These are phyloP conservation scores for Colletotrichum plurivorum DNA, from an alignment of 2,329 filamentous ascomycete genomes.

Conservation along the genomic window DNA sequence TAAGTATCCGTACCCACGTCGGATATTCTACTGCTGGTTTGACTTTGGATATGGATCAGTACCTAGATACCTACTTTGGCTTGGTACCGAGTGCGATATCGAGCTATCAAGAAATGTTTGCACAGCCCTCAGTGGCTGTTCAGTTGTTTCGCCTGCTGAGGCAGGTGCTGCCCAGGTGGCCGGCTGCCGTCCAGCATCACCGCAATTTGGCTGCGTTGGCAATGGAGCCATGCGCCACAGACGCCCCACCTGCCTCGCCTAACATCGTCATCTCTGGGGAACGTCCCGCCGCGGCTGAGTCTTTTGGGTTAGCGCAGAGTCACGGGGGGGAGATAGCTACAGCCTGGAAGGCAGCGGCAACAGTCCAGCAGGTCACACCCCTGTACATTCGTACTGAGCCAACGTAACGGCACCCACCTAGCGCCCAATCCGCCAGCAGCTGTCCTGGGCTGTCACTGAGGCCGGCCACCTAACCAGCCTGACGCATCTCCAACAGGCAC, in stretches of 20 bases:
- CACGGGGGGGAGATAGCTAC: neutral
- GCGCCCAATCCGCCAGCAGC: conserved; percentile 8
- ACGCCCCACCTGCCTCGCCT: neutral
- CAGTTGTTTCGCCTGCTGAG: too few relatives aligned
- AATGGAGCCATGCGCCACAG: conserved; percentile 5
- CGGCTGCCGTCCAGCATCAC: too few relatives aligned
- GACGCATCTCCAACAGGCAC: conserved; percentile 34
- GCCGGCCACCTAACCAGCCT: conserved; percentile 11
- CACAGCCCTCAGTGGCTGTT: too few relatives aligned
- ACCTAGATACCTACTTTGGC: too few relatives aligned
- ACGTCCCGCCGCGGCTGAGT: conserved; percentile 3
- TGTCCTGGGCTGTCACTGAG: conserved; percentile 2
- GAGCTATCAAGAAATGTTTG: too few relatives aligned
- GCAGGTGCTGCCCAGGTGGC: too few relatives aligned
- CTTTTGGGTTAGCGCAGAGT: conserved; percentile 32
- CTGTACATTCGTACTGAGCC: conserved; percentile 28
- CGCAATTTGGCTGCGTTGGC: neutral
- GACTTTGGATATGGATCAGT: too few relatives aligned
- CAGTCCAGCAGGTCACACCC: neutral
- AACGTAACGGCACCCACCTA: conserved; percentile 32
- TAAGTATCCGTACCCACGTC: too few relatives aligned
- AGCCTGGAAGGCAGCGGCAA: conserved; percentile 20
- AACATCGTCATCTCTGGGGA: conserved; percentile 38
- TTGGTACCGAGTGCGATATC: too few relatives aligned
- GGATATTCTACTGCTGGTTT: too few relatives aligned